phyloP scores from a whole-genome alignment of 768 basidiomycete genomes.

The Crucibulum laeve region DNA sequence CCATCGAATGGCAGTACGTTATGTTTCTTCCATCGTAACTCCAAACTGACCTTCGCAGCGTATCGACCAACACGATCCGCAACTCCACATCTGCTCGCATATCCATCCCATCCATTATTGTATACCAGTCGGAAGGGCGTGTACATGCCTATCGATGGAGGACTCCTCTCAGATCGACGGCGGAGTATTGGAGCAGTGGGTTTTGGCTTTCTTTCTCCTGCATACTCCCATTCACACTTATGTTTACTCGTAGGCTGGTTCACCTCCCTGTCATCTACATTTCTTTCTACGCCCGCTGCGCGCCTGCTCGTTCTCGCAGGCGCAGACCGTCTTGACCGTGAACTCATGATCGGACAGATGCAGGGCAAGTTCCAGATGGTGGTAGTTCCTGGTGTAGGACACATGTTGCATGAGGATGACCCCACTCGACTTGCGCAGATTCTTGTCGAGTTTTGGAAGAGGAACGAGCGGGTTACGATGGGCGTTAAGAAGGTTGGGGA shows the following conservation, averaged over 20 bases:
- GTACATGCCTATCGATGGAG: conserved; percentile 65
- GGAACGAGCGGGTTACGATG: conserved; percentile 71
- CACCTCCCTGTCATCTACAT: conserved; percentile 70
- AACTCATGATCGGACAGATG: conserved; percentile 97
- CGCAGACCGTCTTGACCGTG: conserved; percentile 86
- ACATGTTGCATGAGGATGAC: conserved; percentile 96
- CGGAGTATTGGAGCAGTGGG: conserved; percentile 87
- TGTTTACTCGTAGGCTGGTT: conserved; percentile 74
- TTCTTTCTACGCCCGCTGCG: conserved; percentile 74
- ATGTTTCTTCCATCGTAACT: not conserved
- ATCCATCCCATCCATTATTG: conserved; percentile 80
- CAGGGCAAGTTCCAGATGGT: conserved; percentile 94
- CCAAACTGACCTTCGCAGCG: conserved; percentile 32
- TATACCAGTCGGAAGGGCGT: conserved; percentile 33
- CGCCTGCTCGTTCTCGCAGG: conserved; percentile 89
- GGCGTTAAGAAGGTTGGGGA: conserved; percentile 61
- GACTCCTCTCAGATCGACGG: conserved; percentile 78
- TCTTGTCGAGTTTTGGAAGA: conserved; percentile 84
- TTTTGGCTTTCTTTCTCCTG: conserved; percentile 5
- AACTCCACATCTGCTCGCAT: conserved; percentile 81
- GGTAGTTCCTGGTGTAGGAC: conserved; percentile 84
- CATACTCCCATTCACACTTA: not conserved
- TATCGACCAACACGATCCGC: conserved; percentile 77
- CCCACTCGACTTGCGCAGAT: conserved; percentile 77
- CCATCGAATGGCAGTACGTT: conserved; percentile 94